Evolutionary conservation across 2,329 filamentous ascomycete species (phyloP), one percentile per base, ranked within the genome.

Genomic region (Sporothrix luriei): DNA sequence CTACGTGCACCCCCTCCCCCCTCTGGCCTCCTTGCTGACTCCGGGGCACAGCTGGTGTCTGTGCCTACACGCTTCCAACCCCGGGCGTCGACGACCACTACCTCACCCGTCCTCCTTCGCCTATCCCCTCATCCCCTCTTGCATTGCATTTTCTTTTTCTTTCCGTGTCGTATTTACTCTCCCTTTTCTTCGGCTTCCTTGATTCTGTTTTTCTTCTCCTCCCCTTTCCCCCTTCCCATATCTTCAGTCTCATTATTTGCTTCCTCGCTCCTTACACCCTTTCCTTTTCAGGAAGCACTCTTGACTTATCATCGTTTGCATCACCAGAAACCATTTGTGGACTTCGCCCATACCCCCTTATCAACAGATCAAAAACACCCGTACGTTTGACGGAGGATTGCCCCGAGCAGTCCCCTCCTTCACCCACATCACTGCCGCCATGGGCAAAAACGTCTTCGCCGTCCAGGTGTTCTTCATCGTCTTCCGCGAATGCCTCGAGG

Each of bases 401-500:
- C 66, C 62, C 64, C 33, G 43, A 61, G 46, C 68, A 69, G 48
- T 65, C 62, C 33, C 64, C 29, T 21, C 21, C 46, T 19, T 48
- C 49, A 29, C 33, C 52, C 49, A 16, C 13, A 61, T 54, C 46
- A 65, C 69, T 70, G 61, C 54, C 69, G 77, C 66, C 73, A 89
- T 86, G 81, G 88, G 89, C 78, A 84, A 85, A 71, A 86, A 90
- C 77, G 88, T 93, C 70, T 93, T 93, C 78, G 86, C 90, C 72
- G 88, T 93, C 26, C 91, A 90, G 73, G 87, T 97, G 69, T 97
- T 97, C 82, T 94, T 97, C 82, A 91, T 97, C 78, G 89, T 92
- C 80, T 95, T 97, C 78, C 89, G 93, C 76, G 93, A 97, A 81
- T 88, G 88, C 54, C 82, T 97, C 62, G 93, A 97, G 82, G 91